These are phyloP conservation scores for Gracilariopsis chorda DNA, from an alignment of 23 red algal species.

Conservation along the genomic window DNA sequence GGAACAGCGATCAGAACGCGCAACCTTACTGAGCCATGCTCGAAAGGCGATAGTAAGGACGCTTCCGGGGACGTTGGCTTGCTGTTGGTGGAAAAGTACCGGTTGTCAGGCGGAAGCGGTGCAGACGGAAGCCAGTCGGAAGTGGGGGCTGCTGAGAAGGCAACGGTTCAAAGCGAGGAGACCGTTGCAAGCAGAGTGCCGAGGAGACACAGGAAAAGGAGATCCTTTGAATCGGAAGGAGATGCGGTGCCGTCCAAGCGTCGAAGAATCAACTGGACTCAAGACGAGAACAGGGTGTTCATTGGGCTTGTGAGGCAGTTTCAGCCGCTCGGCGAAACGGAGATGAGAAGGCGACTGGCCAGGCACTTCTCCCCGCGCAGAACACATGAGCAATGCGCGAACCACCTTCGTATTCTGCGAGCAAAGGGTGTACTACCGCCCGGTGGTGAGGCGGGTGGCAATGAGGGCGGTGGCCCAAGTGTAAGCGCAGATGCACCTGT, in stretches of 20 bases:
- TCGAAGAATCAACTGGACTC: conserved; percentile 46
- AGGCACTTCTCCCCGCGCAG: conserved; percentile 16
- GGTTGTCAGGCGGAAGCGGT: too few relatives aligned
- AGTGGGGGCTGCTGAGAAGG: too few relatives aligned
- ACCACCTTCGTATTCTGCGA: conserved; percentile 56
- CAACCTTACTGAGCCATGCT: too few relatives aligned
- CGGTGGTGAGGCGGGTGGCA: background rate
- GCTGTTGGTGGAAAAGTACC: too few relatives aligned
- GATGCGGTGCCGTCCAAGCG: background rate
- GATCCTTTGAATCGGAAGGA: background rate
- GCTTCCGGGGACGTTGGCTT: too few relatives aligned
- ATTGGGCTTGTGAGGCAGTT: conserved; percentile 1
- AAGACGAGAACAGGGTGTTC: conserved; percentile 20
- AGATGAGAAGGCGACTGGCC: conserved; percentile 30
- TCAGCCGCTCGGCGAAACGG: conserved; percentile 22
- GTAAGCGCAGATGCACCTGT: background rate
- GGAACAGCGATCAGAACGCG: too few relatives aligned
- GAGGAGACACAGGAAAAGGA: background rate
- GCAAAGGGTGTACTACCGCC: conserved; percentile 6
- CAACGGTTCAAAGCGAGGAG: too few relatives aligned
- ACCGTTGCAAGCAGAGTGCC: too few relatives aligned
- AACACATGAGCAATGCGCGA: conserved; percentile 59
- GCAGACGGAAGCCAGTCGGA: too few relatives aligned
- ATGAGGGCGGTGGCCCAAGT: background rate
- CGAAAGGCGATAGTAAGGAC: too few relatives aligned